Conservation (phyloP, 345 rosid species). For the Linum tenue region DNA sequence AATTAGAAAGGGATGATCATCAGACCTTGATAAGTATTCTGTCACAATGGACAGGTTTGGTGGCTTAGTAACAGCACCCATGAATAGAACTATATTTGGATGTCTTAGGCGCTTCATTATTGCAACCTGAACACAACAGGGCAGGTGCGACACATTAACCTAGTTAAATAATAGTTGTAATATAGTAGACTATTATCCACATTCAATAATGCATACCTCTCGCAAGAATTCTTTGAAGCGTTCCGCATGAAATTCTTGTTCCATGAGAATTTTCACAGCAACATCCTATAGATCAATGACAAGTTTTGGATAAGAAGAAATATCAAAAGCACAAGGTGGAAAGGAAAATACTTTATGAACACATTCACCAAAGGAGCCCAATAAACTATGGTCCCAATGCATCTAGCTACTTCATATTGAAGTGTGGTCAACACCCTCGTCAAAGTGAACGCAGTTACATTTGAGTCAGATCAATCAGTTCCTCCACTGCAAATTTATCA, state of each 20-base stretch:
- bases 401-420: not conserved
- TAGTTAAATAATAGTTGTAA: not conserved
- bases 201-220: slow-evolving; percentile 47
- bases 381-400: not conserved
- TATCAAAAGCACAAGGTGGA: not conserved
- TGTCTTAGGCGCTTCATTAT: slow-evolving; percentile 97
- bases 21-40: slow-evolving; percentile 90
- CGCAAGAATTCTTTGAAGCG: slow-evolving; percentile 84
- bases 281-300: slow-evolving; percentile 61
- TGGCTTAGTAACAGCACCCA: slow-evolving; percentile 98
- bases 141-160: not conserved
- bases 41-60: slow-evolving; percentile 97
- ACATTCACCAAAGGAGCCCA: not conserved
- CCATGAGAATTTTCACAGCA: slow-evolving; percentile 99
- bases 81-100: slow-evolving; percentile 98
- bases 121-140: slow-evolving; percentile 49
- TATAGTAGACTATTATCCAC: not conserved
- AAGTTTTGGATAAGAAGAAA: not conserved
- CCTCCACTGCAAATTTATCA: not conserved
- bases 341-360: not conserved
- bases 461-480: not conserved
- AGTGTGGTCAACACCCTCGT: not conserved
- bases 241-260: slow-evolving; percentile 88
- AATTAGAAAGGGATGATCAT: not conserved
- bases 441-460: not conserved